phyloP scores from a whole-genome alignment of 2,329 filamentous ascomycete genomes.

The Ciborinia camelliae region DNA sequence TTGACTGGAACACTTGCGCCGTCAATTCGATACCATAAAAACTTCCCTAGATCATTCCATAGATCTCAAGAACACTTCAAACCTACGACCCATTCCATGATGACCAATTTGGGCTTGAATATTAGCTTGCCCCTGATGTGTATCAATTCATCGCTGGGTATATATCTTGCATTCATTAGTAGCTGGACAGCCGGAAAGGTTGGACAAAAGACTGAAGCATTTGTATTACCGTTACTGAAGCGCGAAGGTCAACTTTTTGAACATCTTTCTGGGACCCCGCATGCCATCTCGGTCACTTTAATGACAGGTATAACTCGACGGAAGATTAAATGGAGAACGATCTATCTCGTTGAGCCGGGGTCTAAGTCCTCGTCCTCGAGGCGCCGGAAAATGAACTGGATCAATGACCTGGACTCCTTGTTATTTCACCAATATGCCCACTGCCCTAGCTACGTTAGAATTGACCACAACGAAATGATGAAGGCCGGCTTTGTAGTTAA shows the following conservation, averaged over 20 bases:
- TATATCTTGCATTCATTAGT: background rate
- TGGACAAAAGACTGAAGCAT: background rate
- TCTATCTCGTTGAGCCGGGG: background rate
- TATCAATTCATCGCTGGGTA: background rate
- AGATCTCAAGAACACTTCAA: background rate
- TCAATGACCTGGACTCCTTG: background rate
- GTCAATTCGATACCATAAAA: background rate
- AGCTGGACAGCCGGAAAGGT: background rate
- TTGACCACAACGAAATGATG: background rate
- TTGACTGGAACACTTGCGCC: background rate
- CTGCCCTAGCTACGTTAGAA: background rate
- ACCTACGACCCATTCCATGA: background rate
- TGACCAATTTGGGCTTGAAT: background rate
- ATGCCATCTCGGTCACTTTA: background rate
- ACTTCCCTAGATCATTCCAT: background rate
- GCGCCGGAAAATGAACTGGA: background rate
- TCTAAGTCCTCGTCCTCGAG: background rate
- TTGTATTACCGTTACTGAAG: background rate
- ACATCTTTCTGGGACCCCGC: background rate
- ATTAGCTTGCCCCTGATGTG: background rate
- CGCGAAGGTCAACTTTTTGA: background rate
- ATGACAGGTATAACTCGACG: background rate
- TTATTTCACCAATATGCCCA: background rate
- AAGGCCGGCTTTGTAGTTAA: background rate
- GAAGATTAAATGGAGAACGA: background rate